Base-by-base conservation (phyloP, 116 monocot species). In the Papilionanthe hybrid region DNA sequence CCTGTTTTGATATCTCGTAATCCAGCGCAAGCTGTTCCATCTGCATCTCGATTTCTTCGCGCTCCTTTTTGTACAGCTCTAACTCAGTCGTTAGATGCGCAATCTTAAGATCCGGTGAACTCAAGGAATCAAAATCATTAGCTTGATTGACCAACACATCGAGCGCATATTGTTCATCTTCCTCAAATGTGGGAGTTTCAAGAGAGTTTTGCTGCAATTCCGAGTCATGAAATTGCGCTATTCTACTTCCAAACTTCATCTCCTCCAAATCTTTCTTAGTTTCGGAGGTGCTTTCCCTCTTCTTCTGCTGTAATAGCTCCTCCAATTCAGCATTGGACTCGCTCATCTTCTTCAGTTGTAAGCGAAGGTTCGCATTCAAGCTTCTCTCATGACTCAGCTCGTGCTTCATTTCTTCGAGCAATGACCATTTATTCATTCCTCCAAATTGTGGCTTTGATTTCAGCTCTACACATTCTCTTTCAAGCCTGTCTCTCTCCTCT, bases 11-110 rank as follows among this genome's bases (percentile, higher is more conserved):
- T 72, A 99, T 99, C 84, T 99, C 95, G 77, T 93, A 99, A 75
- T 99, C 99, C 49, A 99, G 85, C 71, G 95, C 99, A 43, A 99
- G 86, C 84, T 99, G 99, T 85, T 99, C 99, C 95, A 99, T 93
- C 81, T 99, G 95, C 93, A 99, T 90, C 82, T 99, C 93, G 20
- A 89, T 80, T 25, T 91, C 90, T 69, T 99, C 99, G 44, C 87
- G 91, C 50, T 99, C 99, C 80, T 99, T 98, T 82, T 83, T 93
- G 77, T 91, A 89, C 28, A 94, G 76, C 72, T 99, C 95, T 55
- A 95, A 77, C 81, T 93, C 93, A 67, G 81, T 90, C 9, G 74
- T 91, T 65, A 95, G 78, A n/a, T 91, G 86, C 44, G 80, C 53
- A 42, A 93, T 79, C 45, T 84, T 90, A 86, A 90, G 83, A 63